Evolutionary conservation across 345 rosid genomes (phyloP), one percentile per base, ranked within the genome.

Genomic region (Populus davidiana): DNA sequence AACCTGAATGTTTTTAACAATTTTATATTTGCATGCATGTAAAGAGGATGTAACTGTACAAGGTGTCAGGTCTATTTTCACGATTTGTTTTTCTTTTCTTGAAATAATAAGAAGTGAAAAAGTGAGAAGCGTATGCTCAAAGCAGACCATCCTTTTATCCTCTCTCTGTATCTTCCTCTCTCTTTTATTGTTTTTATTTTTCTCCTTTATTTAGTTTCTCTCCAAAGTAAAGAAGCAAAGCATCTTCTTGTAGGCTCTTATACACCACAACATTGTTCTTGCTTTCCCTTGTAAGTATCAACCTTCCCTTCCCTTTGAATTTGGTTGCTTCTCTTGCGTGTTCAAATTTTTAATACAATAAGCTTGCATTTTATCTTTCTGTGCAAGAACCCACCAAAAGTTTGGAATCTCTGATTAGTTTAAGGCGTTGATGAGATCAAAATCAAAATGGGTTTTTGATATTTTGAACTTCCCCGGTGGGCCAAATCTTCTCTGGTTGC

Each of bases 241-340:
- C 83, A 89, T 89, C 87, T 84, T 73, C 79, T 69, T 56, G 20
- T 59, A 43, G 65, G 64, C 70, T 78, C 81, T 75, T 70, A 6
- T 81, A 78, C 82, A 65, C 77, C 84, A 65, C 77, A 78, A 36
- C 79, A 73, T 73, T 81, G 71, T 74, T 59, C 80, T 86, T 82
- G 85, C 88, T 88, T 90, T 90, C 77, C 83, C 85, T 83, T 83
- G 89, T 81, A 87, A 85, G 91, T 54, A 64, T 86, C 84, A 70
- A 68, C 67, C 86, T 88, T 81, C 69, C 77, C 85, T 86, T 88
- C 70, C 73, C 82, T 80, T 83, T 27, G 52, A 84, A 80, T 87
- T 80, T 70, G 82, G 81, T 81, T 74, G 50, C 84, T 69, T 68
- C 83, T 54, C 79, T 71, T 81, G 6, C 59, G 6, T 44, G 21